Evolutionary conservation across 176 grass and related monocot genomes (phyloP).

Genomic region (Juncus effusus): DNA sequence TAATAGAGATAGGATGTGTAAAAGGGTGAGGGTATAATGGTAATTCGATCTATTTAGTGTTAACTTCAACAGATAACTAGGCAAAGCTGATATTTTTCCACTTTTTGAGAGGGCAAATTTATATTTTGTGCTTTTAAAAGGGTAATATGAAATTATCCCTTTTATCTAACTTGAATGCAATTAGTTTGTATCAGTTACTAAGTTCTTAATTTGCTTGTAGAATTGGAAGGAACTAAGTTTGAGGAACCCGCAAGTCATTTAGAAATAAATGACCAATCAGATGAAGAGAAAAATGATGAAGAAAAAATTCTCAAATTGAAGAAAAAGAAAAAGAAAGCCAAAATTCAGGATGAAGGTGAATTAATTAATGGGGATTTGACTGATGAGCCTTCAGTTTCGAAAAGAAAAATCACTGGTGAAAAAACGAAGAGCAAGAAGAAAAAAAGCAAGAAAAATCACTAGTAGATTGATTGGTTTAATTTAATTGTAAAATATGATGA

Average conservation of each 20-base stretch:
- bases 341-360: constrained; percentile 35
- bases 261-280: constrained; percentile 31
- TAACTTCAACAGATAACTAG: too few species aligned
- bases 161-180: too few species aligned
- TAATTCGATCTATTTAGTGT: too few species aligned
- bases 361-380: constrained; percentile 28
- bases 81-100: too few species aligned
- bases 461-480: background rate
- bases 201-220: constrained; percentile 25
- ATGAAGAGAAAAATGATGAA: constrained; percentile 33
- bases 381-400: constrained; percentile 37
- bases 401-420: constrained; percentile 43
- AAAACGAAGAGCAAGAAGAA: constrained; percentile 35
- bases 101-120: too few species aligned
- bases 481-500: background rate
- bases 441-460: constrained; percentile 27
- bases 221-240: constrained; percentile 38
- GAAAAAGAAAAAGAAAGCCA: constrained; percentile 42
- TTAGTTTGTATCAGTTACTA: background rate
- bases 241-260: constrained; percentile 18
- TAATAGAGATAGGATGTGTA: too few species aligned
- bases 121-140: too few species aligned
- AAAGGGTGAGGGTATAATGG: too few species aligned
- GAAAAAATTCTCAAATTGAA: constrained; percentile 16
- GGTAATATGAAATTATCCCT: too few species aligned